Evolutionary conservation across 208 protist species (phyloP).

Genomic region (Trypanosomatidae sp.): DNA sequence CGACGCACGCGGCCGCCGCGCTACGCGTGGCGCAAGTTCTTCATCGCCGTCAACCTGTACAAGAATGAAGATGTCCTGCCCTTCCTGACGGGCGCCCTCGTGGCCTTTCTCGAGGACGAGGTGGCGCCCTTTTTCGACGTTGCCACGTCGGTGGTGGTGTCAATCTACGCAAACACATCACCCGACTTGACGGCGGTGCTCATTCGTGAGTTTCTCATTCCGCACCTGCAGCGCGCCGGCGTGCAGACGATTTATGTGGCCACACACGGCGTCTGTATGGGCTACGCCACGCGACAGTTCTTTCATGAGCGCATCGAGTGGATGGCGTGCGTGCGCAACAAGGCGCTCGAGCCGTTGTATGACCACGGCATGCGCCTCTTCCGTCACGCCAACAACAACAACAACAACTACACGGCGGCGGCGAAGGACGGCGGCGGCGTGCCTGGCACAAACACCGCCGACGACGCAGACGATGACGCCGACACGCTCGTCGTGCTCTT

Average conservation of each 20-base stretch:
- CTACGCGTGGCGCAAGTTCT: slow-evolving; percentile 59
- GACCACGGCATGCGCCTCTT: slow-evolving; percentile 35
- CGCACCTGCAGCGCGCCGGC: slow-evolving; percentile 23
- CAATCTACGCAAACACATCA: slow-evolving; percentile 51
- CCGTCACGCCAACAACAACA: neutral
- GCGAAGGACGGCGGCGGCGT: neutral
- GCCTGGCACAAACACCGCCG: neutral
- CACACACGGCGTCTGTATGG: slow-evolving; percentile 24
- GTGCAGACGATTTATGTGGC: slow-evolving; percentile 32
- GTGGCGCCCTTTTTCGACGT: slow-evolving; percentile 32
- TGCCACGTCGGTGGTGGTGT: slow-evolving; percentile 31
- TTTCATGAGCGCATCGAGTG: slow-evolving; percentile 63
- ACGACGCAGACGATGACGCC: neutral
- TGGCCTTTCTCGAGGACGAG: slow-evolving; percentile 56
- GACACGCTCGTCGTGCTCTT: slow-evolving; percentile 60
- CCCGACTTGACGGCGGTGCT: slow-evolving; percentile 16
- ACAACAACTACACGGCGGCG: neutral
- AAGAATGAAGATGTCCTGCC: slow-evolving; percentile 46
- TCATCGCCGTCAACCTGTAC: slow-evolving; percentile 60
- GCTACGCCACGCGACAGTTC: slow-evolving; percentile 16
- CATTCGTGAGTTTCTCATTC: slow-evolving; percentile 28
- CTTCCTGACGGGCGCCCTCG: slow-evolving; percentile 41
- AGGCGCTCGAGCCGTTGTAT: slow-evolving; percentile 49
- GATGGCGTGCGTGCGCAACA: slow-evolving; percentile 74
- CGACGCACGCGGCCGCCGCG: slow-evolving; percentile 6